Evolutionary conservation across 2,329 filamentous ascomycete species (phyloP), one percentile per base, ranked within the genome.

Genomic region (Diaporthe aspalathi): DNA sequence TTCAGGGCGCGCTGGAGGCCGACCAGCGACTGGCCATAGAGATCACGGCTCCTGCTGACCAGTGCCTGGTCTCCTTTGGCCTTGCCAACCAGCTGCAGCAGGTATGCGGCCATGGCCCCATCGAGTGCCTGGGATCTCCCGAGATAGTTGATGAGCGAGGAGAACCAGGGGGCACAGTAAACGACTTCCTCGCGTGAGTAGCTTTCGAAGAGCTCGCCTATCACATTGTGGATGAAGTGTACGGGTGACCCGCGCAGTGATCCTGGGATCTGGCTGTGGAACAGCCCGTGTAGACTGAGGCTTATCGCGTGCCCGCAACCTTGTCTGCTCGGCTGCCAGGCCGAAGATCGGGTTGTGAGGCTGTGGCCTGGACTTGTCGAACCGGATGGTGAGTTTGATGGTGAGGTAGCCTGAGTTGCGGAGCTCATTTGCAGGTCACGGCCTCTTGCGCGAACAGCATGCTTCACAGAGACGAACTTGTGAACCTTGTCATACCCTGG

Each of bases 391-490:
- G 54, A 43, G 12, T 24, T 38, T 50, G 73, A 54, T 14, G 68
- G 65, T 22, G 45, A 71, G 22, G 52, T 27, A 12, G 67, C 27
- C 54, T 29, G 52, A 62, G 57, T 73, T 24, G 72, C 70, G 45
- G 35, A 38, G 70, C 63, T 29, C 71, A 72, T 53, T 14, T 17
- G 53, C 22, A 40, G 54, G 22, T 49, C 40, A 47, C 47, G 63
- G 27, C 67, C 70, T 32, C 77, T 76, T 68, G 78, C 75, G 29
- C 81, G 79, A 63, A 84, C 79, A 20, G 77, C 74, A 71, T 83
- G 82, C 73, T 84, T 84, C 22, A 77, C 80, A 22, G 76, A 74
- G 29, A 84, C 79, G 68, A 84, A 84, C 74, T 84, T 84, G 73
- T 79, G 75, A 49, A 73, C 72, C 40, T 79, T 77, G 56, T 82